Conservation (phyloP, 1,284 basidiomycete species). For the Austroboletus niveus region DNA sequence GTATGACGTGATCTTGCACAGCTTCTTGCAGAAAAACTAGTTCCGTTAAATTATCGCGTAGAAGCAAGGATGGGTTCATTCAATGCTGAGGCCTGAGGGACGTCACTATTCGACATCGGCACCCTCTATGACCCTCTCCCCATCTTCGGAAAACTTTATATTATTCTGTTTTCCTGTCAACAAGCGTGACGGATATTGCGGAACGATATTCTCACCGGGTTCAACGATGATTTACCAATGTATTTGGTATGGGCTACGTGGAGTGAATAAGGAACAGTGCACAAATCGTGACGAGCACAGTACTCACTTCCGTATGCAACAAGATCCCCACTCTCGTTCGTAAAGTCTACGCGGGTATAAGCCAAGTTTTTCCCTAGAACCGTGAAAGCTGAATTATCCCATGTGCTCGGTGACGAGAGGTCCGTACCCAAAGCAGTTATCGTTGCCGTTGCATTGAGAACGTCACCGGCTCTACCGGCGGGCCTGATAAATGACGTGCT, state of each 20-base stretch:
- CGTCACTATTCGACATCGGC: constrained; percentile 37
- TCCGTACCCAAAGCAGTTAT: constrained; percentile 60
- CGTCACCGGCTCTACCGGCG: constrained; percentile 64
- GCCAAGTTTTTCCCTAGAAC: constrained; percentile 75
- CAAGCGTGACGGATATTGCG: background rate
- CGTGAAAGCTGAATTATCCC: background rate
- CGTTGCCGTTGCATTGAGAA: constrained; percentile 58
- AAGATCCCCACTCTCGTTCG: constrained; percentile 65
- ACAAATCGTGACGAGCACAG: background rate
- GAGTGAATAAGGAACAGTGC: constrained; percentile 6
- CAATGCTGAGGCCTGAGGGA: too few relatives aligned
- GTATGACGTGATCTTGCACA: too few relatives aligned
- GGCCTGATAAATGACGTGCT: constrained; percentile 80
- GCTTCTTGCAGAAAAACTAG: too few relatives aligned
- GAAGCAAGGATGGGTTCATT: too few relatives aligned
- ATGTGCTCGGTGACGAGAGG: background rate
- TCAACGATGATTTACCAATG: constrained; percentile 69
- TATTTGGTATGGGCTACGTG: constrained; percentile 85
- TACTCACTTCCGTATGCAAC: constrained; percentile 79
- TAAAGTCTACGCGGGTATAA: constrained; percentile 79
- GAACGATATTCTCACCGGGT: constrained; percentile 44
- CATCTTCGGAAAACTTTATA: constrained; percentile 78
- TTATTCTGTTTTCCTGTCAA: constrained; percentile 50
- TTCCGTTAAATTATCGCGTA: too few relatives aligned
- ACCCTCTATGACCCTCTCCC: constrained; percentile 72